Base-by-base conservation (phyloP, 2,329 filamentous ascomycete genomes). In the Trichoderma pleuroti region DNA sequence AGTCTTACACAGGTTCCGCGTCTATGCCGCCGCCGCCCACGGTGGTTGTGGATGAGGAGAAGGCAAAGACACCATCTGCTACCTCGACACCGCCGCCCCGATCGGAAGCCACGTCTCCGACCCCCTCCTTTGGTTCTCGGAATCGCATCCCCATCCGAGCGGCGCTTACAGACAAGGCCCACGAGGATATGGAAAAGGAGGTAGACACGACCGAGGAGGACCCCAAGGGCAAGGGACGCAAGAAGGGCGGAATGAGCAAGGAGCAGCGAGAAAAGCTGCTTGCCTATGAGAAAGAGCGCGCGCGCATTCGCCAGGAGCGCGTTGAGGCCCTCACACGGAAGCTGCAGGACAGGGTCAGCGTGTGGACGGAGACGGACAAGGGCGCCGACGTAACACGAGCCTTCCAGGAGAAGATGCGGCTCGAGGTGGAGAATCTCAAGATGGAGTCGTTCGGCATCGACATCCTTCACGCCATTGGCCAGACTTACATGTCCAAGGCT, bases 401-500 rank as follows among this genome's bases (percentile, higher is more conserved):
- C 0, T 99, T 98, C 85, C 91, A 94, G 80, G 93, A 95, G 80
- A 98, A 99, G 88, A 98, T 93, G 75, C 89, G 91, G 52, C 89
- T 98, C 52, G 96, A 99, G 83, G 93, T 97, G 30, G 96, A 99
- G 84, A 97, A 98, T 79, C 86, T 99, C 76, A 99, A 98, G 86
- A 99, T 99, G 93, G 96, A 99, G 83, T 97, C 93, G 0, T 99
- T 99, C 76, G 96, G 96, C 65, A 86, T 99, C 54, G 96, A 99
- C 74, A 98, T 98, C 75, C 86, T 98, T 62, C 95, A 98, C 81
- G 94, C 96, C 59, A 97, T 99, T 76, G 96, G 96, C 18, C 87
- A 92, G 75, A 97, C 93, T 5, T 99, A 99, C 81, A 83, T 96
- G 32, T 90, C 90, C 80, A 98, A 98, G 82, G 93, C 92, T 4